phyloP scores from a whole-genome alignment of 441 rosid genomes.

The Euphorbia corollata region DNA sequence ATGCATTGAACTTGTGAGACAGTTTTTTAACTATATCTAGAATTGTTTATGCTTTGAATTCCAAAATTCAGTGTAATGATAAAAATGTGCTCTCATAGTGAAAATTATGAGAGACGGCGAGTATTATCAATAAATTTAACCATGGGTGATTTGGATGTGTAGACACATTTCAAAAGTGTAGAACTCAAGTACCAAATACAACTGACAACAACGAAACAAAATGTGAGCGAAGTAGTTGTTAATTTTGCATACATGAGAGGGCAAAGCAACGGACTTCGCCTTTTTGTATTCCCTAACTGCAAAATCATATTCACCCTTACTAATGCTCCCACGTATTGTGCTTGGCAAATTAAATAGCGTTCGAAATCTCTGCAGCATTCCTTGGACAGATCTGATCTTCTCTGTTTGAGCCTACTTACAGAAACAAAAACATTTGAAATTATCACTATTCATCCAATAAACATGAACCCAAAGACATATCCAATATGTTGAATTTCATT shows the following conservation, averaged over 20 bases:
- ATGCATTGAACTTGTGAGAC: conserved; percentile 1
- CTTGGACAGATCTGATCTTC: conserved; percentile 97
- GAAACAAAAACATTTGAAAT: conserved; percentile 20
- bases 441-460: conserved; percentile 1
- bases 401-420: conserved; percentile 82
- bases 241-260: conserved; percentile 70
- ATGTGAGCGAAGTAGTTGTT: conserved; percentile 10
- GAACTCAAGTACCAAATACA: not conserved
- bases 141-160: not conserved
- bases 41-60: not conserved
- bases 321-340: conserved; percentile 81
- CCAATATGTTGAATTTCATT: conserved; percentile 21
- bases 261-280: conserved; percentile 92
- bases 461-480: conserved; percentile 18
- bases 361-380: conserved; percentile 95
- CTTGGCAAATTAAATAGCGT: conserved; percentile 90
- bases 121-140: not conserved
- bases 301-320: conserved; percentile 94
- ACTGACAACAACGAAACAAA: conserved; percentile 1
- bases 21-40: not conserved
- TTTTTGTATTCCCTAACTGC: conserved; percentile 98
- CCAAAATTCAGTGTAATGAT: not conserved
- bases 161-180: not conserved
- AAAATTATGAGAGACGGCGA: not conserved
- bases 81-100: not conserved